Conservation (phyloP, 2,329 filamentous ascomycete species). For the Thelonectria discophora region DNA sequence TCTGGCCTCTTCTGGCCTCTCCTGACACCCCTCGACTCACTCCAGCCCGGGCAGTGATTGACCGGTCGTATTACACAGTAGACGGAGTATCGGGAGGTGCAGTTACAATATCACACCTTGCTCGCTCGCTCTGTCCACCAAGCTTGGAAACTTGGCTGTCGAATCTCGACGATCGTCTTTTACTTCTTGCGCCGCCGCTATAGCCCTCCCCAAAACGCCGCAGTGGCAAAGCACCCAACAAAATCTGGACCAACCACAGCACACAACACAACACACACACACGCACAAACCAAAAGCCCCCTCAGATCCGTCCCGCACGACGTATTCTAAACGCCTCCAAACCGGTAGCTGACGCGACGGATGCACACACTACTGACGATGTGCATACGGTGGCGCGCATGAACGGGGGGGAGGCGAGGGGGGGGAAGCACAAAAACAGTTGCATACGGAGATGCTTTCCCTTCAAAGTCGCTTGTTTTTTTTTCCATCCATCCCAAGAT, state of each 20-base stretch:
- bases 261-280: too few species aligned
- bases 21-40: slow-evolving; percentile 1
- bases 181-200: too few species aligned
- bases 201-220: background rate
- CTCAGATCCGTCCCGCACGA: background rate
- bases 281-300: background rate
- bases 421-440: background rate
- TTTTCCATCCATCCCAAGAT: too few species aligned
- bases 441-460: slow-evolving; percentile 19
- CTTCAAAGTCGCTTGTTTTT: too few species aligned
- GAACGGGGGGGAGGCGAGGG: slow-evolving; percentile 8
- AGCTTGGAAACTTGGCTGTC: too few species aligned
- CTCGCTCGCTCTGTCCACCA: too few species aligned
- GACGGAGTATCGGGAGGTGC: too few species aligned
- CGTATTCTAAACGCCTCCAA: background rate
- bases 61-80: slow-evolving; percentile 34
- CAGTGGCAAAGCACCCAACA: slow-evolving; percentile 9
- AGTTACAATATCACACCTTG: too few species aligned
- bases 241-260: background rate
- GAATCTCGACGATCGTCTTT: too few species aligned
- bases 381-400: slow-evolving; percentile 14
- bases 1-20: slow-evolving; percentile 12
- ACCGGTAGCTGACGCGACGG: background rate
- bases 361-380: background rate
- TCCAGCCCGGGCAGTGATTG: slow-evolving; percentile 18